Percentiles rank a stretch among this genome's conserved stretches.
phyloP scores from a whole-genome alignment of 1,284 basidiomycete species.

The Tilletiaria anomala region DNA sequence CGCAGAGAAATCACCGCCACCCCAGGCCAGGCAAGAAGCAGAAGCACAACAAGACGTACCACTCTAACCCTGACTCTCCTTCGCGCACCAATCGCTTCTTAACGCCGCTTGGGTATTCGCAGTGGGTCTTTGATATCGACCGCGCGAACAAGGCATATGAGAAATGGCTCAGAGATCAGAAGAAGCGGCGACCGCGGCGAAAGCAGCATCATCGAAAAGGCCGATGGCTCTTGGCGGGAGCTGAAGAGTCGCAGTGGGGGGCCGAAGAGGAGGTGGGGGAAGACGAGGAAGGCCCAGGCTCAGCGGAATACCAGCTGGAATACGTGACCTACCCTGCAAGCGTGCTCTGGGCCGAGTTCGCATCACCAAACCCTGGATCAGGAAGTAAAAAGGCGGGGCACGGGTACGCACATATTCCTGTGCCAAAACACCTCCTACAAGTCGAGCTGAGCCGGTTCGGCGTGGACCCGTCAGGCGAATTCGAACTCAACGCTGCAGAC shows the following conservation, averaged over 20 bases:
- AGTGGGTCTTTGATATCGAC: conserved; percentile 61
- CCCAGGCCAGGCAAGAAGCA: conserved; percentile 38
- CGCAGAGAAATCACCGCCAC: neutral
- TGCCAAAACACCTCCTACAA: conserved; percentile 57
- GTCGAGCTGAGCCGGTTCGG: conserved; percentile 40
- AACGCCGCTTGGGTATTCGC: conserved; percentile 64
- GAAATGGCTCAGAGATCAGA: conserved; percentile 4
- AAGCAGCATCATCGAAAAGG: conserved; percentile 3
- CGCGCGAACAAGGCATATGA: conserved; percentile 45
- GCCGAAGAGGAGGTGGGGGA: neutral
- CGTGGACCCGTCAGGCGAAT: conserved; percentile 30
- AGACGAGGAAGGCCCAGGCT: conserved; percentile 2
- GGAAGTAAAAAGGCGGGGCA: neutral
- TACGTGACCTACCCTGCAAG: conserved; percentile 28
- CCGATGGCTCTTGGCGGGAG: too few species aligned
- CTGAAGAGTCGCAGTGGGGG: conserved; percentile 37
- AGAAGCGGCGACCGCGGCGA: neutral
- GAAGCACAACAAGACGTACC: conserved; percentile 50
- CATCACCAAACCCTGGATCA: neutral
- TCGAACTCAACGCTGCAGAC: too few species aligned
- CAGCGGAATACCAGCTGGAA: conserved; percentile 19
- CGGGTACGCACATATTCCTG: conserved; percentile 8
- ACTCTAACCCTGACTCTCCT: conserved; percentile 51
- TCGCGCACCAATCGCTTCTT: conserved; percentile 56
- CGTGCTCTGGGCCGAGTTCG: conserved; percentile 27